These are phyloP conservation scores for Fusarium agapanthi DNA, from an alignment of 2,329 filamentous ascomycete genomes.

Conservation along the genomic window DNA sequence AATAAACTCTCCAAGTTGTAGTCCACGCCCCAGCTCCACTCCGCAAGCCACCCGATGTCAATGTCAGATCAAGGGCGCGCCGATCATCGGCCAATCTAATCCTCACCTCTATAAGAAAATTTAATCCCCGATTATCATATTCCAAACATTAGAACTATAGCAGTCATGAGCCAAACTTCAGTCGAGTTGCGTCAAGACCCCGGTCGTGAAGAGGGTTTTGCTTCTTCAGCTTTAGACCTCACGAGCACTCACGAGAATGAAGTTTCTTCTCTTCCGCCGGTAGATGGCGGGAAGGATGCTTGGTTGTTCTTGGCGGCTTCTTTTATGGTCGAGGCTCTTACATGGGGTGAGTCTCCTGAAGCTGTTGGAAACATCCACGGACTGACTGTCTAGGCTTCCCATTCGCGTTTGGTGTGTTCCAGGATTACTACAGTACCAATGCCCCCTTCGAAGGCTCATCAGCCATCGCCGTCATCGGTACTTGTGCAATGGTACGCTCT, in stretches of 20 bases:
- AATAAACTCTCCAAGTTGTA: background rate
- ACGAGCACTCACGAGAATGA: background rate
- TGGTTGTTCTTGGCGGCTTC: constrained; percentile 47
- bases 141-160: rapidly evolving
- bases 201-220: background rate
- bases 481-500: constrained; percentile 63
- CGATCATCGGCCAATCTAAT: background rate
- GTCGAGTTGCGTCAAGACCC: background rate
- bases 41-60: background rate
- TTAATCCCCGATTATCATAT: background rate
- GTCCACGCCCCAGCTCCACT: background rate
- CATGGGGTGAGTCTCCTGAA: constrained; percentile 40
- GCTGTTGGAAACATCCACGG: rapidly evolving
- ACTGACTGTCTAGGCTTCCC: constrained; percentile 63
- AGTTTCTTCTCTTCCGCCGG: constrained; percentile 37
- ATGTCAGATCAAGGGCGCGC: constrained; percentile 13
- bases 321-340: constrained; percentile 46
- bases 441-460: constrained; percentile 64
- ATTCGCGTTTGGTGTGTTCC: constrained; percentile 75
- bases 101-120: background rate
- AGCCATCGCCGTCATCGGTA: constrained; percentile 70
- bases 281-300: constrained; percentile 47
- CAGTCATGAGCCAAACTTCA: background rate
- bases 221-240: background rate
- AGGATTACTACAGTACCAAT: constrained; percentile 71